Evolutionary conservation across 495 filamentous ascomycete species (phyloP).

Genomic region (Sabuloglossum arenarium): DNA sequence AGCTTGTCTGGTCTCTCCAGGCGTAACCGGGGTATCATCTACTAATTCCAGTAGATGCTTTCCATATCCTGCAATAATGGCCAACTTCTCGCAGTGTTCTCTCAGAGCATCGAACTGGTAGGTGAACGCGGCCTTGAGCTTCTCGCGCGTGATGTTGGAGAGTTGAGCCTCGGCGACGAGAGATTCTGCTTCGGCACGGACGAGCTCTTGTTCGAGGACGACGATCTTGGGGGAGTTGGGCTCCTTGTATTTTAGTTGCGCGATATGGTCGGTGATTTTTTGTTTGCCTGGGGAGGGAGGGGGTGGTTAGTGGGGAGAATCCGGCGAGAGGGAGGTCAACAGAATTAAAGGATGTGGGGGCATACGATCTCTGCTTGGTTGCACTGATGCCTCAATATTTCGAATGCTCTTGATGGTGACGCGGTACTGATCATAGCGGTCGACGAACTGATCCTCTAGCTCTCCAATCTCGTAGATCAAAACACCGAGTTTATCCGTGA

Average conservation of each 20-base stretch:
- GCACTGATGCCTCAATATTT: slow-evolving; percentile 95
- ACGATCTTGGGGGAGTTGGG: slow-evolving; percentile 94
- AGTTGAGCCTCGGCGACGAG: slow-evolving; percentile 94
- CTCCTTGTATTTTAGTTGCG: slow-evolving; percentile 98
- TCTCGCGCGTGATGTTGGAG: slow-evolving; percentile 97
- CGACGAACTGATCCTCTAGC: slow-evolving; percentile 92
- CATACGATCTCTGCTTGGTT: slow-evolving; percentile 91
- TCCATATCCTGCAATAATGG: slow-evolving; percentile 90
- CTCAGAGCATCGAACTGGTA: slow-evolving; percentile 97
- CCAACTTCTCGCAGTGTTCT: slow-evolving; percentile 96
- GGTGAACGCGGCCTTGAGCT: slow-evolving; percentile 93
- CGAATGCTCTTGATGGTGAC: slow-evolving; percentile 98
- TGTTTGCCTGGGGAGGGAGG: slow-evolving; percentile 57
- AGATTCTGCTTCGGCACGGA: slow-evolving; percentile 94
- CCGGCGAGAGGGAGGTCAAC: no score
- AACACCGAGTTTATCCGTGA: slow-evolving; percentile 96
- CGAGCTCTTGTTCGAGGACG: slow-evolving; percentile 93
- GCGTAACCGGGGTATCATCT: slow-evolving; percentile 91
- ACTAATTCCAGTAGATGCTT: slow-evolving; percentile 92
- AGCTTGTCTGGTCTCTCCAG: slow-evolving; percentile 84
- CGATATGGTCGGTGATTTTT: slow-evolving; percentile 98
- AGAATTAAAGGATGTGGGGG: slow-evolving; percentile 3
- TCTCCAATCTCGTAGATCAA: slow-evolving; percentile 97
- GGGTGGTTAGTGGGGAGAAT: background rate
- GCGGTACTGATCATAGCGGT: slow-evolving; percentile 97